Evolutionary conservation across 2,329 filamentous ascomycete genomes (phyloP).

Genomic region (Colletotrichum agaves): DNA sequence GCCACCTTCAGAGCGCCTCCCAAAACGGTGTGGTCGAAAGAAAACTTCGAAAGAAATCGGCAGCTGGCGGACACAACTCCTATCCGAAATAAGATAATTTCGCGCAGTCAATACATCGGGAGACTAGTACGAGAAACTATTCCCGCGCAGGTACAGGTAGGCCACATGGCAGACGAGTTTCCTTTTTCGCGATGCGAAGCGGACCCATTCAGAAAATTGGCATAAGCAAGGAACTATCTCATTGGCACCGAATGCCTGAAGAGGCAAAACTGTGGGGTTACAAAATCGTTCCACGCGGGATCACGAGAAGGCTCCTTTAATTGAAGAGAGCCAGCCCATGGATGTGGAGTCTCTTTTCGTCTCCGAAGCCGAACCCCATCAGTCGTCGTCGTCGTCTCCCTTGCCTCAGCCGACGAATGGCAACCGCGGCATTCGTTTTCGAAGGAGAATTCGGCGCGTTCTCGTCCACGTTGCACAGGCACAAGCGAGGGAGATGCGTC

Average conservation of each 20-base stretch:
- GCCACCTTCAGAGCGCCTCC: neutral
- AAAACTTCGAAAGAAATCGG: neutral
- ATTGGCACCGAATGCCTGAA: constrained; percentile 25
- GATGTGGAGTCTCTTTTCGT: constrained; percentile 30
- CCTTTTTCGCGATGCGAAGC: constrained; percentile 23
- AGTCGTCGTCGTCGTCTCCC: constrained; percentile 19
- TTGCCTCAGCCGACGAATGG: constrained; percentile 24
- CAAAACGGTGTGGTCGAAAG: constrained; percentile 5
- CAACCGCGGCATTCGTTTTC: neutral
- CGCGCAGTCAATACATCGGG: constrained; percentile 20
- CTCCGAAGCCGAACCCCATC: constrained; percentile 17
- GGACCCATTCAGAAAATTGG: constrained; percentile 20
- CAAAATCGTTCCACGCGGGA: constrained; percentile 34
- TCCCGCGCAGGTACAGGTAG: constrained; percentile 32
- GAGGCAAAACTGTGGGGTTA: constrained; percentile 34
- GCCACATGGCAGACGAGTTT: constrained; percentile 34
- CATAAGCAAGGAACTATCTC: constrained; percentile 12
- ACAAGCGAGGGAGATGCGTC: constrained; percentile 11
- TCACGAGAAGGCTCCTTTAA: constrained; percentile 31
- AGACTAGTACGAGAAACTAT: constrained; percentile 21
- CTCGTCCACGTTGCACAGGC: constrained; percentile 17
- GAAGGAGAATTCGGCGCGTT: constrained; percentile 12
- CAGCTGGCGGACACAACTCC: constrained; percentile 1
- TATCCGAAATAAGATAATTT: constrained; percentile 36
- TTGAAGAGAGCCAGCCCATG: constrained; percentile 27